Base-by-base conservation (phyloP, 2,329 filamentous ascomycete genomes). In the Boeremia exigua region DNA sequence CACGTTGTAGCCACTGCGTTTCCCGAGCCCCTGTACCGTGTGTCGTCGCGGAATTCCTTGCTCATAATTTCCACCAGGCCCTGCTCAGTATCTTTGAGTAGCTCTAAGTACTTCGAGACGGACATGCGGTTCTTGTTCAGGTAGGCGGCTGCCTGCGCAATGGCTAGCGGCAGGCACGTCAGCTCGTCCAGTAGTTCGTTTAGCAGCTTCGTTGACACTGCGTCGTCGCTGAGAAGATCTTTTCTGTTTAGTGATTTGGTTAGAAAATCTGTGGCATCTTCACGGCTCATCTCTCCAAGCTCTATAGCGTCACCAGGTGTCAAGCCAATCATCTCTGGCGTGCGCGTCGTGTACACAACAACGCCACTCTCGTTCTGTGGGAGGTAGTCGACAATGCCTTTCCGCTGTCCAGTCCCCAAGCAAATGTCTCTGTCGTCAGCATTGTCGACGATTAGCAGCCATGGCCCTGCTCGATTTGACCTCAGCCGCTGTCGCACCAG, bases 1-100 rank as follows among this genome's bases (percentile, higher is more conserved):
- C 71, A 81, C 0, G 79, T 80, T 0, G 68, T 75, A 0, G 76
- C 76, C 0, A 80, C 69, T 1, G 79, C 71, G 27, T 79, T 76
- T 19, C 71, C 70, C 1, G 74, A 63, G 1, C 45, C 57, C 11
- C 34, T 49, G 54, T 81, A 79, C 28, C 75, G 72, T 0, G 62
- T 72, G 2, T 70, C 60, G 52, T 79, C 77, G 4, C 59, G 63
- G 23, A 80, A 78, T n/a, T 78, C 73, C 48, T 58, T 58, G 47
- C 71, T 78, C 23, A 81, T 65, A 0, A 81, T 47, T 5, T 58
- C 56, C 2, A 75, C 58, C 0, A 69, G 51, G 4, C 78, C 67
- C 9, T 77, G 36, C 19, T 79, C 67, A 0, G 71, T 72, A 5
- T 58, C 62, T 5, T 53, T 50, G 6, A 79, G 58, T 0, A 79